Evolutionary conservation across 2,329 filamentous ascomycete species (phyloP), one percentile per base, ranked within the genome.

Genomic region (Lachnellula subtilissima): DNA sequence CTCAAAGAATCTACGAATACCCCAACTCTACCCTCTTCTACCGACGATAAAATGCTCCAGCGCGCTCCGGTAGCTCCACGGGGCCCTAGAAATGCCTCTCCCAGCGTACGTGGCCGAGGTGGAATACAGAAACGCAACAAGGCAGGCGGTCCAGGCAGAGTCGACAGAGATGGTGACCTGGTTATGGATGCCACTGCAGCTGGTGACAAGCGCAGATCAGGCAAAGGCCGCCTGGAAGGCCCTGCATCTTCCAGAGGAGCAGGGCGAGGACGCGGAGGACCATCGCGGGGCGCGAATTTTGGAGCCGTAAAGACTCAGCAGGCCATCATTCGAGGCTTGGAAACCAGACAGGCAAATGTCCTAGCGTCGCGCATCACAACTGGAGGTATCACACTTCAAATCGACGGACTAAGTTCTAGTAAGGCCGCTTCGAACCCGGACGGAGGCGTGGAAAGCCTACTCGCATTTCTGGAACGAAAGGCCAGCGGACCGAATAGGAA

Each of bases 381-480:
- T 43, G 58, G 57, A 25, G 9, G 12, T 12, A 58, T 57, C 3
- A 56, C 58, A n/a, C 60, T 79, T 50, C 71, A 68, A 52, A 67
- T 92, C 22, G 75, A 76, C 60, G 88, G 88, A 25, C 77, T 89
- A 66, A 84, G 81, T 66, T 73, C 81, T 46, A 91, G 87, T 74
- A 90, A 86, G 70, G 87, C 86, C 7, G 78, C 81, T 11, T 76
- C 69, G 28, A 88, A 90, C 61, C 69, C 79, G 32, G 87, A 88
- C 54, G 85, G 87, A 49, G 88, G 88, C 19, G 68, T 88, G 25
- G 78, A 79, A 57, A 81, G 83, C 57, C 76, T 91, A 32, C 71
- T 91, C 52, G 75, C 76, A 50, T 91, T 90, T 68, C 73, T 91
- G 60, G 86, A 91, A 73, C 83, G 85, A 66, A 90, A 90, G 71